Conservation (phyloP, 1,284 basidiomycete species). For the Trametes pubescens region DNA sequence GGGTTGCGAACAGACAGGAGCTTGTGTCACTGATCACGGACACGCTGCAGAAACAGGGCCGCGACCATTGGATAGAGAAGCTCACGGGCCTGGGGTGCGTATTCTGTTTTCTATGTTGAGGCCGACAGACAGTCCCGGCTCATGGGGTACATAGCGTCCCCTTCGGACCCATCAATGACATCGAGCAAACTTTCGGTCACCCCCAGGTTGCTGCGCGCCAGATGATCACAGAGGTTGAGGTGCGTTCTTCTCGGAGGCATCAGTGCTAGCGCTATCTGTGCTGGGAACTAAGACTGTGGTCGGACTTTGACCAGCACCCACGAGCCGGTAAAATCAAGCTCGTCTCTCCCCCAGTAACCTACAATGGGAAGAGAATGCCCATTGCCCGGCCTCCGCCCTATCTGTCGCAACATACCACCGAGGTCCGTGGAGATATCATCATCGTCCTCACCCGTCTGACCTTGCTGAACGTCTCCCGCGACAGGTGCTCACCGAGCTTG, state of each 20-base stretch:
- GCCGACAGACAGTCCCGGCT: not conserved
- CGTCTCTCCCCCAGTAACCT: slow-evolving; percentile 86
- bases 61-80: slow-evolving; percentile 77
- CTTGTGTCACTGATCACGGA: slow-evolving; percentile 79
- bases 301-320: slow-evolving; percentile 39
- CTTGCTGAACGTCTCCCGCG: not conserved
- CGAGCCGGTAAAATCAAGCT: slow-evolving; percentile 83
- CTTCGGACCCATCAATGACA: slow-evolving; percentile 94
- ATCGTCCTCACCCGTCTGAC: not conserved
- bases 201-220: slow-evolving; percentile 81
- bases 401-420: slow-evolving; percentile 83
- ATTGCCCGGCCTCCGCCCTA: slow-evolving; percentile 83
- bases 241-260: slow-evolving; percentile 46
- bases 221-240: slow-evolving; percentile 69
- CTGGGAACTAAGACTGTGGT: slow-evolving; percentile 1
- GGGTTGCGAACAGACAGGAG: slow-evolving; percentile 81
- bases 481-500: slow-evolving; percentile 76
- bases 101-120: not conserved
- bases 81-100: slow-evolving; percentile 79
- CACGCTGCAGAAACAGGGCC: slow-evolving; percentile 62
- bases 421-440: slow-evolving; percentile 53
- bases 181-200: slow-evolving; percentile 90
- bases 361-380: slow-evolving; percentile 85
- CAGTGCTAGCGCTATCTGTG: not conserved
- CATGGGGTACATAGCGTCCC: slow-evolving; percentile 66